Evolutionary conservation across 352 stramenopile species (phyloP).

Genomic region (Globisporangium nunn): DNA sequence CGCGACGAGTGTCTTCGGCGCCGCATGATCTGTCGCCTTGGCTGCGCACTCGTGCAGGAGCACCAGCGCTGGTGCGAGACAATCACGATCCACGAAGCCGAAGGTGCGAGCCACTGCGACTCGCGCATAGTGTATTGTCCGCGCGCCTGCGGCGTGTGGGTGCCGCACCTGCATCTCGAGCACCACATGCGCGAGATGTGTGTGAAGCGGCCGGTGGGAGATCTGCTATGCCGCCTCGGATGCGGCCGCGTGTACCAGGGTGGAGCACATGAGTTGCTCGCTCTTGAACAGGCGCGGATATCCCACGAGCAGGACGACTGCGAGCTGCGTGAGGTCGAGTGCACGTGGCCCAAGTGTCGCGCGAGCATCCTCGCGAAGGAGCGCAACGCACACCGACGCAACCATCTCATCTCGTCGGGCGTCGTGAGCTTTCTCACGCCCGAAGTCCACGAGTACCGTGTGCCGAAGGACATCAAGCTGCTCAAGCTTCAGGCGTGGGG

Average conservation of each 20-base stretch:
- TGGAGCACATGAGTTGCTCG: conserved; percentile 47
- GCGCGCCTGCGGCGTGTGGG: conserved; percentile 62
- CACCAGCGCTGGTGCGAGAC: conserved; percentile 33
- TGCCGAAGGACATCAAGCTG: conserved; percentile 49
- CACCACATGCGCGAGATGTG: conserved; percentile 55
- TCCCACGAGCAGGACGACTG: conserved; percentile 72
- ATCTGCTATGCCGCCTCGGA: conserved; percentile 47
- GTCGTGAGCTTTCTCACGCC: conserved; percentile 54
- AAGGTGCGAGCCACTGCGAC: conserved; percentile 29
- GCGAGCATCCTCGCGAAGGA: conserved; percentile 44
- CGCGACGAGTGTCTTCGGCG: conserved; percentile 45
- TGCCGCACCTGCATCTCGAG: conserved; percentile 34
- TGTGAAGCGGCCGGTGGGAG: conserved; percentile 48
- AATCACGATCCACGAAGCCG: conserved; percentile 53
- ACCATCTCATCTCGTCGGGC: conserved; percentile 51
- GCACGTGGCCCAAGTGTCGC: conserved; percentile 64
- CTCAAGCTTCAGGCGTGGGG: conserved; percentile 75
- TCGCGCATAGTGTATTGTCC: conserved; percentile 50
- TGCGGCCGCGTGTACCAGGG: conserved; percentile 53
- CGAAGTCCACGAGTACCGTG: conserved; percentile 58
- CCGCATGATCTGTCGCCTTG: conserved; percentile 60
- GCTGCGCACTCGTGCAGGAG: conserved; percentile 45
- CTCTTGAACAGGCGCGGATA: conserved; percentile 55
- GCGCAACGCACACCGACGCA: conserved; percentile 48
- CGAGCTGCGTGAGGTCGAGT: conserved; percentile 51